Conservation (phyloP, 441 rosid species). For the Gossypium davidsonii region DNA sequence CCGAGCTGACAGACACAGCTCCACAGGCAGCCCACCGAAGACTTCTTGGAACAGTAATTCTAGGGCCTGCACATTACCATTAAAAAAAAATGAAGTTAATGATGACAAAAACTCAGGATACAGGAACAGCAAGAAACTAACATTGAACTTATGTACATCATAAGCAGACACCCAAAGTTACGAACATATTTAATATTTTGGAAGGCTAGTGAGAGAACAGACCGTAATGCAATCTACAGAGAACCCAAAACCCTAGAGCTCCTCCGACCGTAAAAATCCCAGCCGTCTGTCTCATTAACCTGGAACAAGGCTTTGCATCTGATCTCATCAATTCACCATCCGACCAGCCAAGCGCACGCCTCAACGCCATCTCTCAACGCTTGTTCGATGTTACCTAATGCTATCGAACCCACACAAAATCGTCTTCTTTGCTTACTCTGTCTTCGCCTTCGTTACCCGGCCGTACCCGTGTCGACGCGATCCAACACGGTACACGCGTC, state of each 20-base stretch:
- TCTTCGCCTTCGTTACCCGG: not conserved
- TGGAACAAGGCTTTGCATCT: conserved; percentile 85
- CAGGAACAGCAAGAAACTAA: not conserved
- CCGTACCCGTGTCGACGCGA: too few species aligned
- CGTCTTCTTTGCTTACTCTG: not conserved
- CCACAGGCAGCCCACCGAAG: conserved; percentile 93
- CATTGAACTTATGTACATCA: not conserved
- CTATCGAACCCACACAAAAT: not conserved
- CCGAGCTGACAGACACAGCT: conserved; percentile 58
- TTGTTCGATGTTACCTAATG: not conserved
- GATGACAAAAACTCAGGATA: not conserved
- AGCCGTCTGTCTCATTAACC: conserved; percentile 65
- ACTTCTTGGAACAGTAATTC: conserved; percentile 73
- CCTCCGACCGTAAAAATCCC: conserved; percentile 28
- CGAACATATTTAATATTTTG: not conserved
- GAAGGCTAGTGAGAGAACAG: not conserved
- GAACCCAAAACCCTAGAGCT: conserved; percentile 88
- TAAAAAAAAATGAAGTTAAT: not conserved
- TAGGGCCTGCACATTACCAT: conserved; percentile 53
- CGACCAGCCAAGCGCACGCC: conserved; percentile 32
- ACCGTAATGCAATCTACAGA: conserved; percentile 89
- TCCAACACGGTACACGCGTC: too few species aligned
- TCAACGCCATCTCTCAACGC: conserved; percentile 12
- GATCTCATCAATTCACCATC: conserved; percentile 85
- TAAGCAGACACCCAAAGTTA: not conserved